These are phyloP conservation scores for Lachancea mirantina DNA, from an alignment of 805 yeast genomes.

Conservation along the genomic window DNA sequence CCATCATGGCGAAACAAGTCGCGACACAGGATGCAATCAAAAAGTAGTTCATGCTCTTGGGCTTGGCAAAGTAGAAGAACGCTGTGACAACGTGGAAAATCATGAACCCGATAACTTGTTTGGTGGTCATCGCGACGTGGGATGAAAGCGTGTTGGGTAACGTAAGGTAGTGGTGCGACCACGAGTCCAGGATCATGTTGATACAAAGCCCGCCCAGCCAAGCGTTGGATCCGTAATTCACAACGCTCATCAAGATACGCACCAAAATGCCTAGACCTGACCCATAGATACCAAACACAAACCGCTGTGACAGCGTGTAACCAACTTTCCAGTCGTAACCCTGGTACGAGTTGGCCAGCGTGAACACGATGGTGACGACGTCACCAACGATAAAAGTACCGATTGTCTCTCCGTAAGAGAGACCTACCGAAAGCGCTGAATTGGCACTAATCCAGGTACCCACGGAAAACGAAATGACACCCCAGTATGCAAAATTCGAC, in stretches of 20 bases:
- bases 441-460: slow-evolving; percentile 42
- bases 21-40: slow-evolving; percentile 33
- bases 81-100: slow-evolving; percentile 36
- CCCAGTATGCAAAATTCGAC: slow-evolving; percentile 40
- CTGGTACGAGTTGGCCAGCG: slow-evolving; percentile 41
- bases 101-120: slow-evolving; percentile 37
- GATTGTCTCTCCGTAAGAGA: slow-evolving; percentile 40
- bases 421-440: slow-evolving; percentile 39
- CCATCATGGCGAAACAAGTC: slow-evolving; percentile 36
- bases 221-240: slow-evolving; percentile 38
- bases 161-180: slow-evolving; percentile 31
- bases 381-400: slow-evolving; percentile 43
- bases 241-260: slow-evolving; percentile 35
- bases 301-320: slow-evolving; percentile 39
- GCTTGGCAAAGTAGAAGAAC: slow-evolving; percentile 36
- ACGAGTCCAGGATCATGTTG: slow-evolving; percentile 32
- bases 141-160: slow-evolving; percentile 35
- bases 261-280: slow-evolving; percentile 35
- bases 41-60: slow-evolving; percentile 36
- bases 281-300: slow-evolving; percentile 41
- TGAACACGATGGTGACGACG: slow-evolving; percentile 36
- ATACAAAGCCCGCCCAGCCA: slow-evolving; percentile 39
- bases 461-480: slow-evolving; percentile 38
- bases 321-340: slow-evolving; percentile 47
- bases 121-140: slow-evolving; percentile 34